Evolutionary conservation across 257 asterid genomes (phyloP).

Genomic region (Nemophila menziesii): DNA sequence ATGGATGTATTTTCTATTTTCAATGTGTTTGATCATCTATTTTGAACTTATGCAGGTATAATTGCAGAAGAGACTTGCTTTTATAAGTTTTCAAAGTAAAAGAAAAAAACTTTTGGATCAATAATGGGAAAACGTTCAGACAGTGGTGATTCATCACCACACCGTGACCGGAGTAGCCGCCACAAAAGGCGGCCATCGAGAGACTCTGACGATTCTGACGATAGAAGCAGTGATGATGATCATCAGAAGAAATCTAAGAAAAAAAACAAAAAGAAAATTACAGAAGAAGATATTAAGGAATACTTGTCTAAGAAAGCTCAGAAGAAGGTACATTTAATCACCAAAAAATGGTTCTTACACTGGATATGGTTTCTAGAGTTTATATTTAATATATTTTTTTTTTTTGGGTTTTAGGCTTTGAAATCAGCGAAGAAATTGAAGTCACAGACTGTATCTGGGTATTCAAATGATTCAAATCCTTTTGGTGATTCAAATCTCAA

Average conservation of each 20-base stretch:
- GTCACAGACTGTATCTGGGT: constrained; percentile 53
- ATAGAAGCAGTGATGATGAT: constrained; percentile 12
- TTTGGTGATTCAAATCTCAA: constrained; percentile 86
- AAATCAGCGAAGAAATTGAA: constrained; percentile 73
- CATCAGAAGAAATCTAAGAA: constrained; percentile 25
- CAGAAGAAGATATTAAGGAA: constrained; percentile 52
- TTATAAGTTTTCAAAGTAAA: too few relatives aligned
- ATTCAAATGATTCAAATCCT: constrained; percentile 90
- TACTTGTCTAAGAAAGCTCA: constrained; percentile 64
- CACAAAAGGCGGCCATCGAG: constrained; percentile 8
- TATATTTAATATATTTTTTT: not conserved
- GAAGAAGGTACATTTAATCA: constrained; percentile 22
- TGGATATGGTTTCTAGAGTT: not conserved
- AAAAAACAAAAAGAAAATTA: constrained; percentile 34
- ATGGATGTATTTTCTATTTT: too few relatives aligned
- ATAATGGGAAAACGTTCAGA: too few relatives aligned
- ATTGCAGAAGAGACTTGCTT: too few relatives aligned
- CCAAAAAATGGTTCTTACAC: too few relatives aligned
- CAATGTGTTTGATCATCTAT: too few relatives aligned
- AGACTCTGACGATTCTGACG: constrained; percentile 18
- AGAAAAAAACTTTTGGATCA: too few relatives aligned
- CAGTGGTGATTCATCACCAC: constrained; percentile 2
- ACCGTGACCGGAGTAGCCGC: constrained; percentile 12
- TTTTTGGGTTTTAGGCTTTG: constrained; percentile 30
- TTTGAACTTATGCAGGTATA: too few relatives aligned